Conservation (phyloP, 2,329 filamentous ascomycete genomes). For the Penicillium decumbens region DNA sequence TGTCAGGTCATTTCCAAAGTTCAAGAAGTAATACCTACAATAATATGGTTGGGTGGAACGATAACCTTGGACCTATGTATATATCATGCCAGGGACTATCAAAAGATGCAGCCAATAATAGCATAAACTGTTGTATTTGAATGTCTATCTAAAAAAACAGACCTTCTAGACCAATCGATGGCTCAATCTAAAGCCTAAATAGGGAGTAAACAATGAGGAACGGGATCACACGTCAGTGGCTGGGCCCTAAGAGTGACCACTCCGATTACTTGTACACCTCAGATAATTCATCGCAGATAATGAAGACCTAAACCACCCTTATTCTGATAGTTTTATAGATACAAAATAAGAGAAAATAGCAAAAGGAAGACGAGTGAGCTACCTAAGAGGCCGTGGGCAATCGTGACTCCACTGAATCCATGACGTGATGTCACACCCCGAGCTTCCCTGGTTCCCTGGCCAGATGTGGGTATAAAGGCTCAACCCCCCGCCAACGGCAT, state of each 20-base stretch:
- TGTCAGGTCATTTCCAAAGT: too few relatives aligned
- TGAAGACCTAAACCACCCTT: not conserved
- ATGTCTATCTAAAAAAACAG: not conserved
- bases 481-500: conserved; percentile 4
- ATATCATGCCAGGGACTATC: too few relatives aligned
- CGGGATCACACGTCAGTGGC: not conserved
- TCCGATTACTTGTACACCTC: not conserved
- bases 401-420: conserved; percentile 20
- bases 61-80: too few relatives aligned
- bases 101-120: not conserved
- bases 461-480: conserved; percentile 22
- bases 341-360: not conserved
- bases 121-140: not conserved
- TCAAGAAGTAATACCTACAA: too few relatives aligned
- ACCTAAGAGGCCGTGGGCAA: not conserved
- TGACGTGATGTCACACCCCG: conserved; percentile 33
- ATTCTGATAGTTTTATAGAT: not conserved
- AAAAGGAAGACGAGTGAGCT: not conserved
- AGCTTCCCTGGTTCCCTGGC: conserved; percentile 16
- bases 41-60: too few relatives aligned
- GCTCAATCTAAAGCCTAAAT: not conserved
- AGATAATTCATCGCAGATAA: not conserved
- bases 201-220: not conserved
- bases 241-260: not conserved
- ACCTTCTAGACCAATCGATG: not conserved